Evolutionary conservation across 805 yeast genomes (phyloP).

Genomic region (Cyberlindnera lachancei): DNA sequence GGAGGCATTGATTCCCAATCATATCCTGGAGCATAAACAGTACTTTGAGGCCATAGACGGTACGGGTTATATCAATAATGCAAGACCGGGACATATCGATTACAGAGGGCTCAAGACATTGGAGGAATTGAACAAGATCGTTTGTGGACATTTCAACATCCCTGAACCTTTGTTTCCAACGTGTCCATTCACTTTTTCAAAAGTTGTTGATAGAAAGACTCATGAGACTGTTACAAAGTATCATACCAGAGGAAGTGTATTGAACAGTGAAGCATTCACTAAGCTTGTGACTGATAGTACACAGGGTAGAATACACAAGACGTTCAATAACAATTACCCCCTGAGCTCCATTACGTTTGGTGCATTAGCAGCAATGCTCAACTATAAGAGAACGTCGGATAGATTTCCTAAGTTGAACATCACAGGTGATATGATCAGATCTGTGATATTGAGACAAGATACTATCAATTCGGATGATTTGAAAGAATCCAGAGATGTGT

Average conservation of each 20-base stretch:
- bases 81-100: slow-evolving; percentile 7
- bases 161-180: slow-evolving; percentile 10
- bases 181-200: slow-evolving; percentile 10
- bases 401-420: slow-evolving; percentile 2
- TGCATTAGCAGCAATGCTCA: slow-evolving; percentile 4
- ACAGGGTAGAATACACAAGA: not conserved
- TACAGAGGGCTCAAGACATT: no score
- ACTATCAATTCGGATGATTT: slow-evolving; percentile 1
- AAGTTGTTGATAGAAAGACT: not conserved
- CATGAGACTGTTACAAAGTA: slow-evolving; percentile 4
- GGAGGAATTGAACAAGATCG: slow-evolving; percentile 4
- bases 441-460: slow-evolving; percentile 3
- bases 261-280: no score
- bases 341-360: slow-evolving; percentile 1
- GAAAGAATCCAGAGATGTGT: not conserved
- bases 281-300: not conserved
- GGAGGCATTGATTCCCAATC: slow-evolving; percentile 17
- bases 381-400: slow-evolving; percentile 1
- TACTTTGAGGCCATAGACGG: slow-evolving; percentile 2
- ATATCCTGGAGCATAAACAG: slow-evolving; percentile 12
- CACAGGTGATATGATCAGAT: slow-evolving; percentile 10
- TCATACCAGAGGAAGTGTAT: no score
- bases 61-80: no score
- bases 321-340: not conserved
- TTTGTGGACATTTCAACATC: slow-evolving; percentile 3